These are phyloP conservation scores for Entophlyctis luteolus DNA, from an alignment of 192 early-diverging fungal species.

Conservation along the genomic window DNA sequence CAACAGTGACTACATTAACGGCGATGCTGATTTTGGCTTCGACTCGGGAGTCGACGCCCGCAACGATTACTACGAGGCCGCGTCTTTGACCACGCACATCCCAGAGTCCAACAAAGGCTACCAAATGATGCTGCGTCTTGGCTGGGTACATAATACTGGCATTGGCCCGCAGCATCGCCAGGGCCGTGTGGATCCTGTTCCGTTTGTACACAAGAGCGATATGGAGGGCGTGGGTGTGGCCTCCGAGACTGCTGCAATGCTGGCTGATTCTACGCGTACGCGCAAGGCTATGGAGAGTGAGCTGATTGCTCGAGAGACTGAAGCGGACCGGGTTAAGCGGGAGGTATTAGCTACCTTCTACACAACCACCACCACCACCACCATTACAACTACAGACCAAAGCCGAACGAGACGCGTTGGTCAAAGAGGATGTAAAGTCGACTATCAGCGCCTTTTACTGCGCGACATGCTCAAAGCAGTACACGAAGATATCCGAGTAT, in stretches of 20 bases:
- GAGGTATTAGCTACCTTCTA: conserved; percentile 42
- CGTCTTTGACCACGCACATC: neutral
- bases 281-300: conserved; percentile 64
- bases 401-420: conserved; percentile 41
- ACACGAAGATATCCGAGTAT: conserved; percentile 69
- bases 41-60: neutral
- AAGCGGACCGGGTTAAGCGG: conserved; percentile 46
- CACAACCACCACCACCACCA: neutral
- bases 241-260: conserved; percentile 47
- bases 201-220: conserved; percentile 52
- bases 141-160: conserved; percentile 63
- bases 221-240: conserved; percentile 63
- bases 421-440: conserved; percentile 59
- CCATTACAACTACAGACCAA: conserved; percentile 34
- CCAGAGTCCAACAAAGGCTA: conserved; percentile 56
- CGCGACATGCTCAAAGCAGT: conserved; percentile 74
- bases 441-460: conserved; percentile 70
- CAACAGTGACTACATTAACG: neutral
- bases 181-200: conserved; percentile 71
- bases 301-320: conserved; percentile 62
- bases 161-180: conserved; percentile 48
- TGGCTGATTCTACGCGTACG: conserved; percentile 54
- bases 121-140: conserved; percentile 65
- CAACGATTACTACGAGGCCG: neutral
- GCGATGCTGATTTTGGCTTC: neutral